A percentile compares a stretch with the other conserved stretches of the same genome.
These are phyloP conservation scores for Vigna reflexopilosa DNA, from an alignment of 306 rosid genomes.

Conservation along the genomic window DNA sequence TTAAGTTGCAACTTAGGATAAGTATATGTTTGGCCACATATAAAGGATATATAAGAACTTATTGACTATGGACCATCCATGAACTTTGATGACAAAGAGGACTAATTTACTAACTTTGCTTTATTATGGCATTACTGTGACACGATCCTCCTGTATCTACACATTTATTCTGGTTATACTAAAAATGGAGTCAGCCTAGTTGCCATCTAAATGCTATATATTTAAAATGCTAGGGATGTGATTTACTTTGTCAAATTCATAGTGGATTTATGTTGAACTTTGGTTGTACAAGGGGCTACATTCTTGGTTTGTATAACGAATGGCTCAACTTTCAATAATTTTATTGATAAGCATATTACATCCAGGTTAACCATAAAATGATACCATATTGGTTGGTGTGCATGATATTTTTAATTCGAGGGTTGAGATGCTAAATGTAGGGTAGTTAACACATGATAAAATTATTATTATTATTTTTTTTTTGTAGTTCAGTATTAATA, in stretches of 20 bases:
- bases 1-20: slow-evolving; percentile 30
- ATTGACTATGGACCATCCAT: neutral
- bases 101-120: neutral
- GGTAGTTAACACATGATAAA: neutral
- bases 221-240: slow-evolving; percentile 9
- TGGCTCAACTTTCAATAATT: slow-evolving; percentile 1
- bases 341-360: neutral
- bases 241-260: neutral
- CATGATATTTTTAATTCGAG: neutral
- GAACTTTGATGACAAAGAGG: slow-evolving; percentile 1
- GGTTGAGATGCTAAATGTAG: slow-evolving; percentile 11
- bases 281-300: neutral
- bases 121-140: slow-evolving; percentile 23
- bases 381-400: slow-evolving; percentile 26
- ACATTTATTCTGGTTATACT: slow-evolving; percentile 8
- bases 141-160: slow-evolving; percentile 11
- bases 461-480: neutral
- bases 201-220: neutral
- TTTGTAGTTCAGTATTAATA: neutral
- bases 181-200: neutral
- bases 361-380: slow-evolving; percentile 20
- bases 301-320: slow-evolving; percentile 26
- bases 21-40: slow-evolving; percentile 6
- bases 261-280: neutral
- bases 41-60: slow-evolving; percentile 12